Conservation (phyloP, 495 filamentous ascomycete genomes). For the Neurospora sp. region DNA sequence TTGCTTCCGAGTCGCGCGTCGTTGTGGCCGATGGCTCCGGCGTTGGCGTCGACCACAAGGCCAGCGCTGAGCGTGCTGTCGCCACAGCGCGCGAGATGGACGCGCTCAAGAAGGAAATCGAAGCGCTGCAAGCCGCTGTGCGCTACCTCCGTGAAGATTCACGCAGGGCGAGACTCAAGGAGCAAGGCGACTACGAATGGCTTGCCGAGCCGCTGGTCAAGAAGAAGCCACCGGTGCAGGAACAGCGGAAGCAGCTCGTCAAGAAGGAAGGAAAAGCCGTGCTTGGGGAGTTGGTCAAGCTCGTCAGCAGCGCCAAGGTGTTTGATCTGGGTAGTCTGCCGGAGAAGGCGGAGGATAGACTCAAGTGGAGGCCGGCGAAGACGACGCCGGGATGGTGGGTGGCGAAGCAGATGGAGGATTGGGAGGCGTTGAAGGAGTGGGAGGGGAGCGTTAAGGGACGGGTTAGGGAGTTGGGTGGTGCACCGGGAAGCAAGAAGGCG, state of each 20-base stretch:
- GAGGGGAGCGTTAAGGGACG: constrained; percentile 25
- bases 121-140: constrained; percentile 61
- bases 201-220: constrained; percentile 55
- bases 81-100: constrained; percentile 69
- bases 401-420: constrained; percentile 33
- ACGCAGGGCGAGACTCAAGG: constrained; percentile 50
- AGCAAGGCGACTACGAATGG: constrained; percentile 52
- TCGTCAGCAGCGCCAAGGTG: constrained; percentile 50
- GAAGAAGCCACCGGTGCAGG: constrained; percentile 34
- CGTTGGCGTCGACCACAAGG: constrained; percentile 34
- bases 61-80: constrained; percentile 47
- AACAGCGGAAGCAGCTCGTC: constrained; percentile 49
- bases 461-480: constrained; percentile 21
- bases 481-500: constrained; percentile 4
- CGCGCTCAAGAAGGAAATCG: constrained; percentile 57
- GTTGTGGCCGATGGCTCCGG: constrained; percentile 37
- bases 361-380: constrained; percentile 34
- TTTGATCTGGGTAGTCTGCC: constrained; percentile 42
- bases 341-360: constrained; percentile 43
- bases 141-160: constrained; percentile 72
- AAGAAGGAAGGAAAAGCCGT: constrained; percentile 60
- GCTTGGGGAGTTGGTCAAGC: constrained; percentile 58
- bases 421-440: constrained; percentile 33
- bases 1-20: constrained; percentile 54
- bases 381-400: constrained; percentile 35